These are phyloP conservation scores for Eustoma russellianum DNA, from an alignment of 257 asterid genomes.

Conservation along the genomic window DNA sequence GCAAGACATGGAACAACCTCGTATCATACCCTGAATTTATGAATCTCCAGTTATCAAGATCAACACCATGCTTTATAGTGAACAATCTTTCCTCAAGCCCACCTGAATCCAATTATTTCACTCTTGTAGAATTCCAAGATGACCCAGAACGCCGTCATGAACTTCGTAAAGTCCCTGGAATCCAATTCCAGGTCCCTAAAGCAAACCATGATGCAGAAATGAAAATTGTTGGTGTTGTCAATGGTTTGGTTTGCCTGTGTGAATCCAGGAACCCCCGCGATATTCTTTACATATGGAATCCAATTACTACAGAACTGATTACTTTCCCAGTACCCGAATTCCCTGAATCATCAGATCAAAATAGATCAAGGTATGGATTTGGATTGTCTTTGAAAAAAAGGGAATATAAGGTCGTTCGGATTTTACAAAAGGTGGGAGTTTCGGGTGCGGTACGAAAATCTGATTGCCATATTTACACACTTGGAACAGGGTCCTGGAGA, in stretches of 20 bases:
- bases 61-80: conserved; percentile 23
- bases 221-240: conserved; percentile 19
- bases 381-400: conserved; percentile 7
- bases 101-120: conserved; percentile 1
- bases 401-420: conserved; percentile 3
- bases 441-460: conserved; percentile 3
- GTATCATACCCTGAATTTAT: conserved; percentile 21
- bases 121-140: conserved; percentile 21
- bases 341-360: conserved; percentile 12
- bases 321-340: conserved; percentile 15
- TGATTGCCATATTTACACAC: conserved; percentile 32
- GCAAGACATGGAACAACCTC: conserved; percentile 27
- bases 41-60: conserved; percentile 17
- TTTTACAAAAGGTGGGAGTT: not conserved
- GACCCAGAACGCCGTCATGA: not conserved
- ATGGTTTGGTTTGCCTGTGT: conserved; percentile 27
- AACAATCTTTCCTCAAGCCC: conserved; percentile 11
- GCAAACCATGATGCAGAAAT: not conserved
- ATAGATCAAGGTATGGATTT: conserved; percentile 25
- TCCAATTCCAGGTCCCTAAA: conserved; percentile 10
- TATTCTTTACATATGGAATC: conserved; percentile 30
- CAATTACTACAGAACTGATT: conserved; percentile 29
- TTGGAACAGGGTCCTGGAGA: conserved; percentile 28
- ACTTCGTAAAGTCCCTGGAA: conserved; percentile 7
- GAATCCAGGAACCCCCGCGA: conserved; percentile 13